Percentiles rank a stretch among this genome's conserved stretches.
Evolutionary conservation across 2,329 filamentous ascomycete genomes (phyloP).

Genomic region (Tricladium varicosporioides): DNA sequence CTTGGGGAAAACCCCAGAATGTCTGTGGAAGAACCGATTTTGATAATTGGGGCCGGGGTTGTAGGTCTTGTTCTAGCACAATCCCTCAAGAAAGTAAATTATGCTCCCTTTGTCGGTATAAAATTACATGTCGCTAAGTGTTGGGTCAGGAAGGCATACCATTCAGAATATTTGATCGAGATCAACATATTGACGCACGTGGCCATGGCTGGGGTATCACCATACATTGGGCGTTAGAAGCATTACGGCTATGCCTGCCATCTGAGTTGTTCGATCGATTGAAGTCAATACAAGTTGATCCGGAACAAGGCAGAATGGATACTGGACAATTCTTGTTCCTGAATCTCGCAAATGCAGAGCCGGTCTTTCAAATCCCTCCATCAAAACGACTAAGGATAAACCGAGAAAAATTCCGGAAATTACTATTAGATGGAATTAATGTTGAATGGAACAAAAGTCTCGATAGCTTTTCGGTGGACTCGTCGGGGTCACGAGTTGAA

Average conservation of each 20-base stretch:
- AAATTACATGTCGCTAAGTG: background rate
- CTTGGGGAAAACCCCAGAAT: no score
- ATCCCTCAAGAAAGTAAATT: slow-evolving; percentile 24
- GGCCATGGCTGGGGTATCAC: slow-evolving; percentile 62
- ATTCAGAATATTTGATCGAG: slow-evolving; percentile 57
- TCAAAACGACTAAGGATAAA: slow-evolving; percentile 47
- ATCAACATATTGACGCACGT: slow-evolving; percentile 45
- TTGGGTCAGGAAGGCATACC: slow-evolving; percentile 33
- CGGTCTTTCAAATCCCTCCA: slow-evolving; percentile 44
- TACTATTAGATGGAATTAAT: slow-evolving; percentile 46
- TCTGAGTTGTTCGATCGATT: slow-evolving; percentile 44
- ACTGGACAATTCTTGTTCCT: slow-evolving; percentile 53
- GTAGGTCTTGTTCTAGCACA: slow-evolving; percentile 36
- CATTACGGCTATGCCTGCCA: slow-evolving; percentile 50
- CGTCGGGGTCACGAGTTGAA: slow-evolving; percentile 38
- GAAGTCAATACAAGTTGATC: slow-evolving; percentile 52
- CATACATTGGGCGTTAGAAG: slow-evolving; percentile 59
- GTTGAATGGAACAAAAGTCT: slow-evolving; percentile 45
- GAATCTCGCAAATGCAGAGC: slow-evolving; percentile 50
- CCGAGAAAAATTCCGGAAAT: slow-evolving; percentile 43
- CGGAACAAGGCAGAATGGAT: slow-evolving; percentile 46
- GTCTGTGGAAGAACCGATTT: no score
- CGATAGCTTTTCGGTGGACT: slow-evolving; percentile 31
- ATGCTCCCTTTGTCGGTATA: background rate
- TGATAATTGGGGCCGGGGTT: slow-evolving; percentile 35